Conservation (phyloP, 2,329 filamentous ascomycete species). For the Phyllosticta citrichinensis region DNA sequence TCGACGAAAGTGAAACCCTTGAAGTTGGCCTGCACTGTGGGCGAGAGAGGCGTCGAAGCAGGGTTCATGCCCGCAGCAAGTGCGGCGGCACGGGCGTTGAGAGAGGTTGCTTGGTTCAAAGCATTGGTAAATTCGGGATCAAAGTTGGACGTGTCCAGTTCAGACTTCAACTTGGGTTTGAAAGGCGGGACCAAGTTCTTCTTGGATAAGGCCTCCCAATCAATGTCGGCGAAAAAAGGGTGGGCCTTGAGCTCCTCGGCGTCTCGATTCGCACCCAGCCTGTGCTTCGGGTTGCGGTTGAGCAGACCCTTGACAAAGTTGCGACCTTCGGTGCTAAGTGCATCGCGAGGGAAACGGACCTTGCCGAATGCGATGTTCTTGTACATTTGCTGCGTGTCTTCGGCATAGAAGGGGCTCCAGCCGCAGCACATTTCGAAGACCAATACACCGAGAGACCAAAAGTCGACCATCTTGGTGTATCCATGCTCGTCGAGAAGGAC, state of each 20-base stretch:
- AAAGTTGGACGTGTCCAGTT: constrained; percentile 95
- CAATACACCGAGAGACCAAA: constrained; percentile 94
- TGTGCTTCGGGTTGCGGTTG: constrained; percentile 93
- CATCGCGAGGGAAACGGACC: constrained; percentile 90
- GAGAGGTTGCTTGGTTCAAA: constrained; percentile 65
- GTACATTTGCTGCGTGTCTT: constrained; percentile 99
- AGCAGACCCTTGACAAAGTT: constrained; percentile 97
- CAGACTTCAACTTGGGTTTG: constrained; percentile 93
- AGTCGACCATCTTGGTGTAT: constrained; percentile 99
- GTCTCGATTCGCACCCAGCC: constrained; percentile 81
- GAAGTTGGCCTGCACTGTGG: constrained; percentile 95
- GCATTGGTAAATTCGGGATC: constrained; percentile 98
- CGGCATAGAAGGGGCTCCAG: constrained; percentile 97
- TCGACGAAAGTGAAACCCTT: constrained; percentile 99
- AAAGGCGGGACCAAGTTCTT: constrained; percentile 94
- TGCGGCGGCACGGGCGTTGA: constrained; percentile 84
- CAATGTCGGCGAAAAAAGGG: constrained; percentile 86
- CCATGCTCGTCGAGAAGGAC: constrained; percentile 92
- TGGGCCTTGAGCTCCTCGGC: constrained; percentile 91
- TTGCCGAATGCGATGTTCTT: constrained; percentile 99
- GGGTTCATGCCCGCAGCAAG: constrained; percentile 71
- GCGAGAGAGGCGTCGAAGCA: constrained; percentile 83
- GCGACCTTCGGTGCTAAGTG: constrained; percentile 83
- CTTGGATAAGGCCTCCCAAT: constrained; percentile 79
- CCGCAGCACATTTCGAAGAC: constrained; percentile 99